A percentile compares a stretch with the other conserved stretches of the same genome.
phyloP scores from a whole-genome alignment of 2,329 filamentous ascomycete species.

The Tolypocladium album region DNA sequence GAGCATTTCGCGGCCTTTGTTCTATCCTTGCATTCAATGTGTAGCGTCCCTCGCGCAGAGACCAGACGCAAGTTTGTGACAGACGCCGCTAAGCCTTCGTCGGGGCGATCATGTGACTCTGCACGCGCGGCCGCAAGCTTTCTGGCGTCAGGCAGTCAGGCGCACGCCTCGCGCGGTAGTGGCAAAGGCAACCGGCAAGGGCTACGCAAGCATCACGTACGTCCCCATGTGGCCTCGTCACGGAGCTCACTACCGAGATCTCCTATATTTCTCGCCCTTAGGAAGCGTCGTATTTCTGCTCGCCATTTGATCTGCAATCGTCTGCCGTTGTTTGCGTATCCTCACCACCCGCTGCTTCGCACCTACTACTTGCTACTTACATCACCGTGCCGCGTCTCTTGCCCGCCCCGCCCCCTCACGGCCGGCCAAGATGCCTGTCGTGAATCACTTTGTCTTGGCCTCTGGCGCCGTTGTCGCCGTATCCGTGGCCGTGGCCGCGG shows the following conservation, averaged over 20 bases:
- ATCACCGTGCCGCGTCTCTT: neutral
- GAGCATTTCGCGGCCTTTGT: neutral
- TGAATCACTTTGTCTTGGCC: conserved; percentile 43
- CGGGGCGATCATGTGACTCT: conserved; percentile 2
- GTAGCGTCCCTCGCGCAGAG: neutral
- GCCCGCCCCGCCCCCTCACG: neutral
- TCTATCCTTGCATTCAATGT: neutral
- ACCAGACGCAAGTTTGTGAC: neutral
- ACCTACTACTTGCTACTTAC: neutral
- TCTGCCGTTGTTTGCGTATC: neutral
- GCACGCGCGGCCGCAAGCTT: neutral
- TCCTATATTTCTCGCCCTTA: neutral
- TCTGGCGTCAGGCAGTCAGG: neutral
- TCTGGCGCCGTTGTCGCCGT: conserved; percentile 49
- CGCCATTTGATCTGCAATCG: neutral
- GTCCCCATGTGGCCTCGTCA: conserved; percentile 1
- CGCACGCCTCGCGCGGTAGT: neutral
- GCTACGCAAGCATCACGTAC: conserved; percentile 7
- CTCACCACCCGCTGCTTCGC: neutral
- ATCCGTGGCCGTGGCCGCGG: conserved; percentile 45
- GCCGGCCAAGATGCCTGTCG: conserved; percentile 34
- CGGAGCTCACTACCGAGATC: neutral
- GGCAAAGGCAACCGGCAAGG: conserved; percentile 6
- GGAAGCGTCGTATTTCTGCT: neutral
- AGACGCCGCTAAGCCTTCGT: neutral